These are phyloP conservation scores for Parsonsia alboflavescens DNA, from an alignment of 257 asterid genomes.

Conservation along the genomic window DNA sequence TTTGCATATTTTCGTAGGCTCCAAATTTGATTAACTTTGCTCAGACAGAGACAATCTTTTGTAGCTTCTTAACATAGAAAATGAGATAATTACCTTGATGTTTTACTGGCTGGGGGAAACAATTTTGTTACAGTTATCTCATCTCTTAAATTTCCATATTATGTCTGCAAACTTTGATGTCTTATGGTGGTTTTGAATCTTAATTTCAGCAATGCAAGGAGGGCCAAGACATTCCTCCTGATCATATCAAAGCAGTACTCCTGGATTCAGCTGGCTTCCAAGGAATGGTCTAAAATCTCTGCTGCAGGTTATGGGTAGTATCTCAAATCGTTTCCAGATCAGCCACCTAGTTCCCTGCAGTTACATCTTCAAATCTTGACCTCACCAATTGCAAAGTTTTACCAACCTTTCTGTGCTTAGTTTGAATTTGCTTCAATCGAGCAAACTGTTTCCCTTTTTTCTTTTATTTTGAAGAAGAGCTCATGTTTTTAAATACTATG, in stretches of 20 bases:
- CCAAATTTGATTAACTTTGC: background rate
- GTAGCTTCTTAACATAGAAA: background rate
- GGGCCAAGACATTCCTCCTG: constrained; percentile 68
- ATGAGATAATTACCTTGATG: background rate
- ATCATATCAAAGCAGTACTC: constrained; percentile 72
- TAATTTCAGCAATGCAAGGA: constrained; percentile 74
- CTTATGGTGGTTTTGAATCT: background rate
- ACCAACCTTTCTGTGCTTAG: background rate
- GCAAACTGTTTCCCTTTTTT: background rate
- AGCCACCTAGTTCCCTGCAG: constrained; percentile 12
- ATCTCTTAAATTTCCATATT: background rate
- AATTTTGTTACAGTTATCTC: background rate
- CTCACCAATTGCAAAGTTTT: background rate
- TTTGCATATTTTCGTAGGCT: background rate
- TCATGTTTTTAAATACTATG: background rate
- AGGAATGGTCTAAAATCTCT: constrained; percentile 41
- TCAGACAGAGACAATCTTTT: background rate
- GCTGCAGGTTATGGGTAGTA: background rate
- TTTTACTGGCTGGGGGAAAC: background rate
- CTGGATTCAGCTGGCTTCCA: constrained; percentile 80
- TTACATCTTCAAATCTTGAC: background rate
- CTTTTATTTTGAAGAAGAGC: background rate
- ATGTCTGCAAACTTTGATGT: background rate
- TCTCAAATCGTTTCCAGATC: background rate
- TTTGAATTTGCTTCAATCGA: background rate